Base-by-base conservation (phyloP, 169 alveolate genomes). In the Eimeria maxima region DNA sequence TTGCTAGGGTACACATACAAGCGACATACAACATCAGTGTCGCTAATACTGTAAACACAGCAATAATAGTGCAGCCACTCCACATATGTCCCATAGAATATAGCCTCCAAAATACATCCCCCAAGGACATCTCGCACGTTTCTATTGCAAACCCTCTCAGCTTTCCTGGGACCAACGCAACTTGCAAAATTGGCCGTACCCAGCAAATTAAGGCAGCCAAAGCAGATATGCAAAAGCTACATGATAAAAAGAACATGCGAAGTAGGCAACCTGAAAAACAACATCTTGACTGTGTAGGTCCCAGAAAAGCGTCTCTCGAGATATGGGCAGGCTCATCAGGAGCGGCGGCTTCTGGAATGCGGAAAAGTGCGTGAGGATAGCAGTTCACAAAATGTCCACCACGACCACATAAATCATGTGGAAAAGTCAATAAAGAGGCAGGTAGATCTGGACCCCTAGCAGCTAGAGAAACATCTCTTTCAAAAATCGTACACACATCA, bases 141-240 rank as follows among this genome's bases (percentile, higher is more conserved):
- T 92, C 95, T 18, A 92, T 57, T 42, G 71, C 92, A 47, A 92
- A 57, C 4, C 53, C 95, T 83, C 89, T 92, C n/a, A 78, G 84
- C 71, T 76, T 55, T 8, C 92, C 95, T 0, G 89, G 86, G 44
- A 83, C 83, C 27, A 92, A 42, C 4, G 47, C 7, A 42, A 92
- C 92, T 3, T 92, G n/a, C 84, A 92, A 29, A n/a, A 92, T 33
- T 29, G 90, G 95, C 91, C 78, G 90, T 60, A 63, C 63, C 93
- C 93, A 86, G 80, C 81, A 86, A n/a, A 86, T 47, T 11, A 86
- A 73, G 14, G 71, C 29, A 2, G 93, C 57, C 8, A 86, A 86
- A 4, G 80, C 50, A 38, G 80, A 86, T 33, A 86, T 57, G 81
- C 63, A 86, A 63, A 55, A 86, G 69, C 65, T 50, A 11, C 69